Percentiles rank a stretch among this genome's conserved stretches.
Evolutionary conservation across 2,329 filamentous ascomycete genomes (phyloP).

Genomic region (Alternaria conjuncta): DNA sequence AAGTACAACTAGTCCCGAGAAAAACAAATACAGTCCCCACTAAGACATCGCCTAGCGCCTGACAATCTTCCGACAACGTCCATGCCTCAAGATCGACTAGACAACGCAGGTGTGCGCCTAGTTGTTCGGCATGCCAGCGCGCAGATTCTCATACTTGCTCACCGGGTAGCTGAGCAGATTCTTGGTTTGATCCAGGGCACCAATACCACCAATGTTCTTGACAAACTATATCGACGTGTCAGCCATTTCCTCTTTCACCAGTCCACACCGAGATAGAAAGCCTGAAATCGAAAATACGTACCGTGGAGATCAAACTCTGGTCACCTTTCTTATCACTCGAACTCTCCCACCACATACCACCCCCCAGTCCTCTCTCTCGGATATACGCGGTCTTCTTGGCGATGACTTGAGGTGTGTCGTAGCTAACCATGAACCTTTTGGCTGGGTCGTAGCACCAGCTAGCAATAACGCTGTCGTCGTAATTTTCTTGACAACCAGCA

Average conservation of each 20-base stretch:
- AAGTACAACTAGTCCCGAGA: not conserved
- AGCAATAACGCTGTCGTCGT: conserved; percentile 30
- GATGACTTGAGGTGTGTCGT: conserved; percentile 44
- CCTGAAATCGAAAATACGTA: conserved; percentile 15
- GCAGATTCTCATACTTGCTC: conserved; percentile 74
- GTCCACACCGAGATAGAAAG: too few species aligned
- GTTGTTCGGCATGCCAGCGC: conserved; percentile 28
- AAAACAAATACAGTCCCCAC: not conserved
- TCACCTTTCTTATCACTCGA: conserved; percentile 40
- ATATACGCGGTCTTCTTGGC: conserved; percentile 36
- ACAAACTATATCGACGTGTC: conserved; percentile 49
- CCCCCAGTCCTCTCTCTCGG: conserved; percentile 38
- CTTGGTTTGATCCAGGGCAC: conserved; percentile 57
- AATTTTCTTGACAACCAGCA: conserved; percentile 29
- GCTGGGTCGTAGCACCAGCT: conserved; percentile 42
- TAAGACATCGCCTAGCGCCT: not conserved
- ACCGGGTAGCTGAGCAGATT: conserved; percentile 70
- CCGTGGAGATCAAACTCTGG: conserved; percentile 41
- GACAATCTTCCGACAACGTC: not conserved
- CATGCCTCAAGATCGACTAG: not conserved
- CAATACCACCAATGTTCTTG: conserved; percentile 62
- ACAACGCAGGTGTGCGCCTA: not conserved
- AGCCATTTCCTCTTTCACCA: not conserved
- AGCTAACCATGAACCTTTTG: conserved; percentile 37
- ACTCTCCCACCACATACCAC: conserved; percentile 50